These are phyloP conservation scores for Cryptosporidium sp. DNA, from an alignment of 169 alveolate species.

Conservation along the genomic window DNA sequence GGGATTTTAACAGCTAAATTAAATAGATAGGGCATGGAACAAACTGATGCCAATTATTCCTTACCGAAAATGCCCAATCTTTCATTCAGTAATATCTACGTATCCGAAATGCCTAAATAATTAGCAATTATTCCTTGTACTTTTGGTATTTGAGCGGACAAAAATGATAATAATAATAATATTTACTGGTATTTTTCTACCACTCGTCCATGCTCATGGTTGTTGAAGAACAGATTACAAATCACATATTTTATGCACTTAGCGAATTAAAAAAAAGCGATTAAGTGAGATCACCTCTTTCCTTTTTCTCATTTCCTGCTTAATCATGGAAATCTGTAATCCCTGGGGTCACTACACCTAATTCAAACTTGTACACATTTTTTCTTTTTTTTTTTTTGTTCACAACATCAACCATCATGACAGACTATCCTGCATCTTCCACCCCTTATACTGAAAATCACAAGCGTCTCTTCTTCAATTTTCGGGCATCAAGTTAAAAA, in stretches of 20 bases:
- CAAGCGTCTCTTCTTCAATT: not conserved
- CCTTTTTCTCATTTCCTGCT: conserved; percentile 7
- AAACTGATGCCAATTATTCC: conserved; percentile 19
- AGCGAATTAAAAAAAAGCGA: conserved; percentile 6
- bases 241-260: conserved; percentile 13
- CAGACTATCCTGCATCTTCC: not conserved
- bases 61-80: not conserved
- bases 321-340: conserved; percentile 7
- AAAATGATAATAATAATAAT: conserved; percentile 9
- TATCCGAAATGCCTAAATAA: conserved; percentile 22
- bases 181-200: conserved; percentile 4
- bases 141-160: conserved; percentile 17
- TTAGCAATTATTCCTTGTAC: not conserved
- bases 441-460: conserved; percentile 10
- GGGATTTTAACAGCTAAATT: conserved; percentile 3
- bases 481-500: conserved; percentile 12
- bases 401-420: conserved; percentile 12
- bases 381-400: not conserved
- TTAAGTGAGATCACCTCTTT: conserved; percentile 1
- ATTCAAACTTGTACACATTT: conserved; percentile 18
- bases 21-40: conserved; percentile 11
- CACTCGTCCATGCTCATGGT: conserved; percentile 17
- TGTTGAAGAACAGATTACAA: conserved; percentile 5
- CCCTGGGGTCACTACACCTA: not conserved
- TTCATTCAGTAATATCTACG: conserved; percentile 14